Base-by-base conservation (phyloP, 2,329 filamentous ascomycete species). In the Ophiocordyceps unilateralis region DNA sequence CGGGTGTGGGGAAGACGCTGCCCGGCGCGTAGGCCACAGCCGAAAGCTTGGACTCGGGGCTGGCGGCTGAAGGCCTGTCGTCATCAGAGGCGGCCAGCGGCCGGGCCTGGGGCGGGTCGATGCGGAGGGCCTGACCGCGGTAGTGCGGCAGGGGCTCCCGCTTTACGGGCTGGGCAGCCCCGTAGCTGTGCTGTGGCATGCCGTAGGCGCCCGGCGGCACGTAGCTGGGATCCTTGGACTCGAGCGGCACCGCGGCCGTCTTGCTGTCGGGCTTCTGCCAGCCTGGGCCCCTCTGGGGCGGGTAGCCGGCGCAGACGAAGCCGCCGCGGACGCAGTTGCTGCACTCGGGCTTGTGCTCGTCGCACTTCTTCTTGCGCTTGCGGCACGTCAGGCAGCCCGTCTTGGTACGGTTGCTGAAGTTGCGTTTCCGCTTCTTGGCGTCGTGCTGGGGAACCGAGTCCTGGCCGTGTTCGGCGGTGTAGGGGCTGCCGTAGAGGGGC, bases 301-400 rank as follows among this genome's bases (percentile, higher is more conserved):
- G 83, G 62, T 98, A 98, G 42, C 91, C 91, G 51, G 85, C 82
- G 59, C 91, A 98, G 28, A 84, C 68, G 19, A 96, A 96, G 15
- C 84, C 85, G 39, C 91, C 89, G 47, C 86, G 82, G 44, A 83
- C 71, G 63, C 91, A 98, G 55, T 98, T 96, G 57, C 81, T 83
- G 64, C 91, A 96, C 60, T 86, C 78, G 22, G 91, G 91, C 60
- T 93, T 93, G 43, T 74, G 75, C 66, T 96, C 91, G 57, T 96
- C 89, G 57, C 91, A 96, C 64, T 96, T 96, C 76, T 96, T 96
- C 72, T 96, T 96, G 46, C 89, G 75, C 57, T 77, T 76, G 46
- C 89, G 74, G 59, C 89, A 96, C 6, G 89, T 96, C 62, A 93
- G 77, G 59, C 89, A 96, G 26, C 88, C 87, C 10, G 88, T 95